Base-by-base conservation (phyloP, 2,329 filamentous ascomycete species). In the Sarocladium oryzae region DNA sequence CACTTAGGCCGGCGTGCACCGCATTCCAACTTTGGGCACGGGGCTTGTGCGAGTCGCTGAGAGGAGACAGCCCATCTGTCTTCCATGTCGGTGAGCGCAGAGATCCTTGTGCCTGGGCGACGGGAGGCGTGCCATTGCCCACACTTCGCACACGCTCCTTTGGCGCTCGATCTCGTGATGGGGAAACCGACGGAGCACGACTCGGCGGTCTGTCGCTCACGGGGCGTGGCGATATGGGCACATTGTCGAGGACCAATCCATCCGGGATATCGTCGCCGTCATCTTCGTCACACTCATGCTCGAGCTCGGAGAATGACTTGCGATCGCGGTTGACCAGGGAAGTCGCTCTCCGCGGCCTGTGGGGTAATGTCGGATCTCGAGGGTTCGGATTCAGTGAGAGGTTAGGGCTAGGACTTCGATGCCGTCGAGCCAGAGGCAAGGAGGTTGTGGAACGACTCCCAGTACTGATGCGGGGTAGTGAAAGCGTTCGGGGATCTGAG, bases 201-300 rank as follows among this genome's bases (percentile, higher is more conserved):
- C 78, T 84, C 6, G 70, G 71, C 0, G 76, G 68, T 15, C 82
- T 73, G 55, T 84, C 79, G 21, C 71, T 70, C 1, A 72, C 71
- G 2, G 81, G 82, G 2, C 82, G 75, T n/a, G 88, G 88, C 0
- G 88, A 91, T 41, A 93, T 81, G 4, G 88, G 88, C 2, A 93
- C 84, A 56, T 93, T 93, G 68, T 89, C 87, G 43, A 93, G 78
- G 50, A 90, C 77, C 21, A 88, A 78, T 51, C 88, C 87, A 23
- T 91, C 87, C 0, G 88, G 88, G 26, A 93, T 84, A 60, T 90
- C 86, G 51, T 84, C 85, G 50, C 81, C 84, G 51, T 90, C 85
- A 57, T 91, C 86, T 49, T 85, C 81, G 58, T 89, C 83, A 55
- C 79, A 91, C 62, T 92, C 88, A 51, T 81, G 79, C 63, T 93